These are phyloP conservation scores for Saturnispora ahearnii DNA, from an alignment of 805 yeast genomes.

Conservation along the genomic window DNA sequence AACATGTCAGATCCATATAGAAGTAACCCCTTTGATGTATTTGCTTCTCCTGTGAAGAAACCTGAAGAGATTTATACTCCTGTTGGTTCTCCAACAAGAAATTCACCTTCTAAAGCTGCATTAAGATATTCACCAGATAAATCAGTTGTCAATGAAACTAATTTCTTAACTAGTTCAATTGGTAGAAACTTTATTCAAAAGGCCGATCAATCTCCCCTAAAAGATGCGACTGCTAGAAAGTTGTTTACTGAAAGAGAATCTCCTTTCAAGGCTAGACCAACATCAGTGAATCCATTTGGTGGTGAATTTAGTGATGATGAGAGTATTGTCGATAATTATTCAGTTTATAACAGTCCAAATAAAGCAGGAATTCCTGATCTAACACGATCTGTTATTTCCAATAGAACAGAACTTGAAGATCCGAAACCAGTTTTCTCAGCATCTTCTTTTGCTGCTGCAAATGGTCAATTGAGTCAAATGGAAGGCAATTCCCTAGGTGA, in stretches of 20 bases:
- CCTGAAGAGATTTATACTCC: conserved; percentile 28
- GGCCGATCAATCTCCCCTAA: conserved; percentile 24
- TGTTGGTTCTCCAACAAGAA: conserved; percentile 24
- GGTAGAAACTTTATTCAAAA: conserved; percentile 32
- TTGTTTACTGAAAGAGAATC: conserved; percentile 62
- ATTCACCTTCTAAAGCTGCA: conserved; percentile 31
- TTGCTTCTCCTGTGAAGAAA: conserved; percentile 25
- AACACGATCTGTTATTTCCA: conserved; percentile 29
- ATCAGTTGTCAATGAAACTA: conserved; percentile 27
- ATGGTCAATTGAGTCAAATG: conserved; percentile 18
- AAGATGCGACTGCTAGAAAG: conserved; percentile 46
- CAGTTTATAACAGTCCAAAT: conserved; percentile 17
- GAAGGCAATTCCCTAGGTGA: conserved; percentile 19
- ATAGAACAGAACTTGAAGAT: conserved; percentile 40
- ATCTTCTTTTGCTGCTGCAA: conserved; percentile 54
- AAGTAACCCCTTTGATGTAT: conserved; percentile 21
- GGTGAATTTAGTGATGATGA: conserved; percentile 26
- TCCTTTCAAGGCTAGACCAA: conserved; percentile 50
- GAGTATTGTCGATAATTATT: conserved; percentile 31
- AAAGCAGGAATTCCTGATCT: conserved; percentile 21
- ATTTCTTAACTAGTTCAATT: conserved; percentile 26
- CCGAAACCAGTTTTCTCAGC: conserved; percentile 63
- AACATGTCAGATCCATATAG: conserved; percentile 20
- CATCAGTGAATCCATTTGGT: conserved; percentile 40
- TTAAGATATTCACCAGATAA: conserved; percentile 37